A percentile compares a stretch with the other conserved stretches of the same genome.
phyloP scores from a whole-genome alignment of 768 basidiomycete genomes.

The Hericium rajendrae region DNA sequence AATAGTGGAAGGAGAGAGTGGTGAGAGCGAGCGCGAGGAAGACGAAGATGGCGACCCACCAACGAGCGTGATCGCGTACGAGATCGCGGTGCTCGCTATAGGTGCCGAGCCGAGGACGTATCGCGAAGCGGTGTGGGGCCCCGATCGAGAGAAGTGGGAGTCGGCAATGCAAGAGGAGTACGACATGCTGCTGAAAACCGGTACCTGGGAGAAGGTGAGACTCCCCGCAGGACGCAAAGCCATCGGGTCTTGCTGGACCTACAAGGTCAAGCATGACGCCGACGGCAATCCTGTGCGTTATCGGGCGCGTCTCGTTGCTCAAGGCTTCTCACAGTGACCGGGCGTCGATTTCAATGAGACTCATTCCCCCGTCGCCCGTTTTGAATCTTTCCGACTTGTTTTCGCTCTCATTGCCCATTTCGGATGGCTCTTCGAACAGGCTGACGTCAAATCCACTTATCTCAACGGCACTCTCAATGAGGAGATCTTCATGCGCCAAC shows the following conservation, averaged over 20 bases:
- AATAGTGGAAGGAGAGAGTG: not conserved
- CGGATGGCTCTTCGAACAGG: constrained; percentile 26
- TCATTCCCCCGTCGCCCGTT: constrained; percentile 14
- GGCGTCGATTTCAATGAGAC: constrained; percentile 25
- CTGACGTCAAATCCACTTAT: constrained; percentile 36
- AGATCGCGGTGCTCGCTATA: not conserved
- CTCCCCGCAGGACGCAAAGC: not conserved
- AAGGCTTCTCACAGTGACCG: constrained; percentile 25
- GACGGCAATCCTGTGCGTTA: constrained; percentile 17
- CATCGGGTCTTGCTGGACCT: constrained; percentile 20
- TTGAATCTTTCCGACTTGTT: constrained; percentile 12
- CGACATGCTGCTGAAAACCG: not conserved
- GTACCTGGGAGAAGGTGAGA: not conserved
- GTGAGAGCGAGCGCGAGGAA: not conserved
- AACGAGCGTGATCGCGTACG: not conserved
- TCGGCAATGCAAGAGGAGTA: not conserved
- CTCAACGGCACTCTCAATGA: constrained; percentile 27
- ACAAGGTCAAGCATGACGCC: constrained; percentile 21
- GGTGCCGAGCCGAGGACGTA: not conserved
- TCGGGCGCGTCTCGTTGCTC: constrained; percentile 27
- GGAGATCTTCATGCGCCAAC: constrained; percentile 35
- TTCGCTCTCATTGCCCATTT: constrained; percentile 28
- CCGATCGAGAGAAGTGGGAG: not conserved
- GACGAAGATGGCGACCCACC: not conserved
- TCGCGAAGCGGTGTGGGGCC: not conserved